Conservation (phyloP, 805 yeast genomes). For the Kazachstania taianensis region DNA sequence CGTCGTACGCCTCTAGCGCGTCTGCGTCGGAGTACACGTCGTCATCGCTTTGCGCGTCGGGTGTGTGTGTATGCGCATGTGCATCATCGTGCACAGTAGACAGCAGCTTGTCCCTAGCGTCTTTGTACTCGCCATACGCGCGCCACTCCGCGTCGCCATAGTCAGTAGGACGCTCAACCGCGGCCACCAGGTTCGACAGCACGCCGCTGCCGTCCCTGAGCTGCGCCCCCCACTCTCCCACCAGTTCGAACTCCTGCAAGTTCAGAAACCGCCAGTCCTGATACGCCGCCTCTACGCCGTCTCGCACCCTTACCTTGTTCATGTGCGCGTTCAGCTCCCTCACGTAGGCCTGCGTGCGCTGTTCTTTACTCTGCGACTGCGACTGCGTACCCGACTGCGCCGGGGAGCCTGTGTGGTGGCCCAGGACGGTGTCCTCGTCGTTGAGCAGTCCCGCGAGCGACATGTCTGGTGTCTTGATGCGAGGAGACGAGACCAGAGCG, state of each 20-base stretch:
- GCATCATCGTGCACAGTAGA: background rate
- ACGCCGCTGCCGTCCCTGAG: background rate
- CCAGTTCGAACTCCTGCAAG: constrained; percentile 29
- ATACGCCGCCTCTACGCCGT: constrained; percentile 18
- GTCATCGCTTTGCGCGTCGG: constrained; percentile 7
- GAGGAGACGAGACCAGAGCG: too few species aligned
- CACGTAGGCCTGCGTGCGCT: constrained; percentile 6
- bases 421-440: constrained; percentile 16
- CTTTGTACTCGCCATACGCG: constrained; percentile 2
- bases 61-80: constrained; percentile 1
- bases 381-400: background rate
- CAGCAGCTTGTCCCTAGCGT: background rate
- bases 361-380: background rate
- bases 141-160: constrained; percentile 3
- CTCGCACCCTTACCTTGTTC: constrained; percentile 15
- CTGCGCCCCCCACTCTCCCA: constrained; percentile 28
- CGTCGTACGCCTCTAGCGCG: constrained; percentile 2
- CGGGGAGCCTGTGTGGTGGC: background rate
- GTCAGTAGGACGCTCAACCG: background rate
- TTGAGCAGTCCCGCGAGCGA: constrained; percentile 25
- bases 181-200: background rate
- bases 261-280: constrained; percentile 30
- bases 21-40: constrained; percentile 7
- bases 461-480: constrained; percentile 12
- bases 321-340: constrained; percentile 15